Base-by-base conservation (phyloP, 768 basidiomycete genomes). In the Psilocybe cubensis region DNA sequence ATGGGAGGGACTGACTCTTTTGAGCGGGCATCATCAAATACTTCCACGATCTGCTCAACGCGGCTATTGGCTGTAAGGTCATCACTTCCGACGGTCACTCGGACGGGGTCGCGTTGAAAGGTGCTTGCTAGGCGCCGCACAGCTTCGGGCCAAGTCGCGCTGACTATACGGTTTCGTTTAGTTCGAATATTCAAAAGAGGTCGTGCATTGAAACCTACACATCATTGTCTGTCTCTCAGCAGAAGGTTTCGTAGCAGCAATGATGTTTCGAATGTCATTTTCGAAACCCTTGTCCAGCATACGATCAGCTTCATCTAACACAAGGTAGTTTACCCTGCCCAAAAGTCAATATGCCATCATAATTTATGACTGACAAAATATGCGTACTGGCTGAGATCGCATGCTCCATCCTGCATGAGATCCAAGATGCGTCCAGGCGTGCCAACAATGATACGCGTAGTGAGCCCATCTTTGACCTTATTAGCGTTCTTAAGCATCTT, bases 271-370 rank as follows among this genome's bases (percentile, higher is more conserved):
- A 58, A 98, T 97, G 69, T 98, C 97, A 66, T 98, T 97, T 71
- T 99, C 97, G 70, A 99, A 99, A 0, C 96, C 97, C 72, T 91
- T 94, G 71, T 98, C 97, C 48, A 99, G 79, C 96, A 98, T 98
- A 49, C 96, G 83, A 75, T 98, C 96, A 5, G 97, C 97, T 76
- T 99, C 97, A 68, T 99, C 97, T 59, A 99, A 77, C 9, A 98
- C 96, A 20, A 98, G 78, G 74, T 96, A 99, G 41, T 85, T 79
- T 12, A 98, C 94, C 25, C 91, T 94, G 38, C 1, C 7, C 35
- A 38, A 60, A 29, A 18, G 47, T 17, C 33, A 49, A 17, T 60
- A 65, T 40, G 54, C 42, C 28, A n/a, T 44, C 48, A 17, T 12
- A 33, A 7, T 61, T 43, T 25, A 10, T 14, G 38, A 61, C 51